These are phyloP conservation scores for Backusella circina DNA, from an alignment of 192 early-diverging fungal genomes.

Conservation along the genomic window DNA sequence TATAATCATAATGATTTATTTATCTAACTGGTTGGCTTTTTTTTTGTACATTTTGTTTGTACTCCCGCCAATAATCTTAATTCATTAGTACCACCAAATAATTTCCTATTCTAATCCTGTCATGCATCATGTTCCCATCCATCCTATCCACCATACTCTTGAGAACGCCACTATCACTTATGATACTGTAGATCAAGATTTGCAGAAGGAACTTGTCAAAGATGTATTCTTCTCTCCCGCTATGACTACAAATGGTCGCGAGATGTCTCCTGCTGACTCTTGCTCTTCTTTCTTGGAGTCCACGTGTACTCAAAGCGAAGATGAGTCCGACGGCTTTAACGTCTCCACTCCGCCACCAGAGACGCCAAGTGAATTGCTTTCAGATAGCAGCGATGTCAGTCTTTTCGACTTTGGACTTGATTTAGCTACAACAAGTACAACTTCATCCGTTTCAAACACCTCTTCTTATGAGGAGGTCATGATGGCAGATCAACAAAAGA, in stretches of 20 bases:
- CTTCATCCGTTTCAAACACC: neutral
- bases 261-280: neutral
- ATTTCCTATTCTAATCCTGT: slow-evolving; percentile 1
- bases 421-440: neutral
- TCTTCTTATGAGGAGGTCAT: neutral
- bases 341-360: neutral
- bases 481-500: neutral
- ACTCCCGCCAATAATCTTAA: neutral
- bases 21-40: slow-evolving; percentile 3
- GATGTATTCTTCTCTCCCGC: slow-evolving; percentile 35
- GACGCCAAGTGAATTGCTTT: neutral
- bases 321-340: slow-evolving; percentile 7
- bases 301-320: slow-evolving; percentile 4
- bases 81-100: slow-evolving; percentile 2
- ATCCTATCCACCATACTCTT: slow-evolving; percentile 37
- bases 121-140: slow-evolving; percentile 1
- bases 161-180: slow-evolving; percentile 36
- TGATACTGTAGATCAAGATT: slow-evolving; percentile 19
- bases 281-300: neutral
- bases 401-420: slow-evolving; percentile 13
- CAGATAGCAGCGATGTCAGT: neutral
- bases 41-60: slow-evolving; percentile 3
- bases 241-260: neutral
- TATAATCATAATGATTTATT: neutral
- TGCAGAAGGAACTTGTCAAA: slow-evolving; percentile 26